Conservation (phyloP, 2,329 filamentous ascomycete genomes). For the Alternaria burnsii region DNA sequence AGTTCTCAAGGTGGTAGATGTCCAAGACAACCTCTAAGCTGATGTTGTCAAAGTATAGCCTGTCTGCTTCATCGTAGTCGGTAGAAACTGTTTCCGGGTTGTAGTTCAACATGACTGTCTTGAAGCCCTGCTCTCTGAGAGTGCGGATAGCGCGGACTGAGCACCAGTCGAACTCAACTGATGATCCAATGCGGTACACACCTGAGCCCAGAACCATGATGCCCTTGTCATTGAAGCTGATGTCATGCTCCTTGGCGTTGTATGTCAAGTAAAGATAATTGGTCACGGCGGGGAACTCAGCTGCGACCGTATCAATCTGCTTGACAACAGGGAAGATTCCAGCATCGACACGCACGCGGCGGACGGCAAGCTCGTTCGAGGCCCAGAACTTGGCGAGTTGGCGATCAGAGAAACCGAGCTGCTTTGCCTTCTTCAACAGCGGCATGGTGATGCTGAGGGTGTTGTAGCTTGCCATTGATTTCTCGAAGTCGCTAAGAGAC, state of each 20-base stretch:
- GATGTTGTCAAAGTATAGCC: slow-evolving; percentile 96
- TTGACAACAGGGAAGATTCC: slow-evolving; percentile 91
- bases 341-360: slow-evolving; percentile 82
- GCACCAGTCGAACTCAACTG: slow-evolving; percentile 99
- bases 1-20: slow-evolving; percentile 87
- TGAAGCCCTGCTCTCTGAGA: slow-evolving; percentile 81
- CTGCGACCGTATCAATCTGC: slow-evolving; percentile 98
- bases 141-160: slow-evolving; percentile 94
- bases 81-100: slow-evolving; percentile 83
- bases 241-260: slow-evolving; percentile 86
- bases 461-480: slow-evolving; percentile 74
- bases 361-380: slow-evolving; percentile 91
- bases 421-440: slow-evolving; percentile 84
- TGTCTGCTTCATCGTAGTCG: slow-evolving; percentile 94
- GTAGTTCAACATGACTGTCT: slow-evolving; percentile 92
- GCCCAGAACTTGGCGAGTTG: slow-evolving; percentile 94
- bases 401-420: slow-evolving; percentile 91
- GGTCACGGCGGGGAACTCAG: slow-evolving; percentile 91
- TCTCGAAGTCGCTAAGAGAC: slow-evolving; percentile 87
- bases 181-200: slow-evolving; percentile 96
- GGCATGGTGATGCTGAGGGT: slow-evolving; percentile 71
- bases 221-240: slow-evolving; percentile 86
- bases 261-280: slow-evolving; percentile 98
- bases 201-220: slow-evolving; percentile 96
- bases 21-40: slow-evolving; percentile 89